Conservation (phyloP, 306 rosid species). For the Myrica gale region DNA sequence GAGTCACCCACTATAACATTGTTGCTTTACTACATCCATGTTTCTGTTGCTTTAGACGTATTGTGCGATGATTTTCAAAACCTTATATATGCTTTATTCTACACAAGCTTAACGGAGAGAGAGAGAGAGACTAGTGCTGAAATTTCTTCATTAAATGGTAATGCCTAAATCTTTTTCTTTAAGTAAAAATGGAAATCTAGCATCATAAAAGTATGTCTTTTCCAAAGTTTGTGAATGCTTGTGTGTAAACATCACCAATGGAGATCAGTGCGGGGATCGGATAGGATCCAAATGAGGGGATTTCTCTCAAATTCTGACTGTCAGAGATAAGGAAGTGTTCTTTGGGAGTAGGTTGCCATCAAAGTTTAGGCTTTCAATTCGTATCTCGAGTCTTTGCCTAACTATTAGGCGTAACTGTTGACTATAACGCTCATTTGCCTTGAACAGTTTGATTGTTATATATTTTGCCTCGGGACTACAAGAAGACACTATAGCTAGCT, state of each 20-base stretch:
- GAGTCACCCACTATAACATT: not conserved
- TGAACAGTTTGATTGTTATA: too few species aligned
- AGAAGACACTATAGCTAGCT: too few species aligned
- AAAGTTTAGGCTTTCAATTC: conserved; percentile 18
- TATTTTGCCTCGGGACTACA: too few species aligned
- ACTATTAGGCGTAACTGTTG: conserved; percentile 32
- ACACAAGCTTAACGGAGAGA: too few species aligned
- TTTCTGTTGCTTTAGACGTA: not conserved
- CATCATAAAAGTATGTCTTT: conserved; percentile 28
- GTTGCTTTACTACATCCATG: not conserved
- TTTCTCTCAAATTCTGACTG: conserved; percentile 30
- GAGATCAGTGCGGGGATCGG: conserved; percentile 24
- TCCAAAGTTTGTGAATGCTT: conserved; percentile 34
- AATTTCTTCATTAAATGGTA: too few species aligned
- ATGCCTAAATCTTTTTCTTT: not conserved
- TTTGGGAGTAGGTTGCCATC: conserved; percentile 16
- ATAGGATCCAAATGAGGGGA: conserved; percentile 44
- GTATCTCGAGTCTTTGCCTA: conserved; percentile 25
- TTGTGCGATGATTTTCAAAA: too few species aligned
- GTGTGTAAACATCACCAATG: conserved; percentile 32
- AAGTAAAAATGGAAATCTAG: conserved; percentile 40
- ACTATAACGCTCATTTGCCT: conserved; percentile 8
- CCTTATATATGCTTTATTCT: too few species aligned
- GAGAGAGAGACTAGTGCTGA: too few species aligned
- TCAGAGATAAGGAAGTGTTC: conserved; percentile 1